Evolutionary conservation across 2,329 filamentous ascomycete species (phyloP), one percentile per base, ranked within the genome.

Genomic region (Penicillium sp.): DNA sequence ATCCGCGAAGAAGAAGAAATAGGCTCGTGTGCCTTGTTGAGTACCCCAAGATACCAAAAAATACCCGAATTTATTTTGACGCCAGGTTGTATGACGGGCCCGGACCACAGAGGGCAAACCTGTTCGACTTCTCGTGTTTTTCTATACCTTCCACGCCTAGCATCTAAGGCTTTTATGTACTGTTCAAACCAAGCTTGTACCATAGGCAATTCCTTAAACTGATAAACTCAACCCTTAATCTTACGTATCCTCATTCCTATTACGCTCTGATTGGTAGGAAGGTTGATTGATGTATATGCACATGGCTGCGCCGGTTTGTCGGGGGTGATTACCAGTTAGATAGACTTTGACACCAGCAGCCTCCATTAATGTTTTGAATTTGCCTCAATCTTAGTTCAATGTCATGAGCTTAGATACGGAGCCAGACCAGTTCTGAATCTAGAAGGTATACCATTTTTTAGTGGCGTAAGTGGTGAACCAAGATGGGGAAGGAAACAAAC

Each of bases 1-100:
- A 20, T 56, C 60, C 15, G 53, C 59, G 18, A 62, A 61, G 42
- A 62, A 62, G 59, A 62, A 62, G 60, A 61, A 57, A 53, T 61
- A 55, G 43, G 37, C 27, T 10, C 20, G 15, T 37, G 27, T 7
- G 29, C 25, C 12, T 12, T 15, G 4, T 10, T 18, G 18, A 37
- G 15, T 6, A 9, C 18, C 15, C 18, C 8, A 2, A 37, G 15
- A 37, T 37, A 37, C 33, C 15, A 37, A 3, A 37, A 37, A 4
- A 37, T 20, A 33, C 33, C 33, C 33, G 18, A 37, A 37, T 20
- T 20, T 23, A 37, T 37, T 37, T 18, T 20, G 4, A 20, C 33
- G 15, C 33, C 33, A 20, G 18, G 33, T 23, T 18, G 33, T 6
- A 8, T 33, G 9, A 18, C 20, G 15, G 8, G 7, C 33, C 6